These are phyloP conservation scores for Condylostoma magnum DNA, from an alignment of 169 alveolate species.

Conservation along the genomic window DNA sequence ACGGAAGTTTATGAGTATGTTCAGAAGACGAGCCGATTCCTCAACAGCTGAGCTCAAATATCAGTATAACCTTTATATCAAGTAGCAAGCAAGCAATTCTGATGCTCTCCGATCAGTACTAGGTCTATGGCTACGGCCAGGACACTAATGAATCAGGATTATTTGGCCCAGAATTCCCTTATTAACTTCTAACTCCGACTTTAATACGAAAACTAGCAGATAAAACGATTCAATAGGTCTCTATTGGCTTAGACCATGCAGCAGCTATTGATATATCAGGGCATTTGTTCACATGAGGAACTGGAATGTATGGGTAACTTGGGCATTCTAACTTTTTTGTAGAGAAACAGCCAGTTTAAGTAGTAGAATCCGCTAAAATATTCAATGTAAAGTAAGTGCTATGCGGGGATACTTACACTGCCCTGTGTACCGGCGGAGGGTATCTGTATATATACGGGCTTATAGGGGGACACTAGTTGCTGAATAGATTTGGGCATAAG, in stretches of 20 bases:
- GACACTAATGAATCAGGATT: no score
- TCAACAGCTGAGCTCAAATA: no score
- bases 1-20: no score
- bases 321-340: constrained; percentile 3
- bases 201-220: no score
- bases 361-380: constrained; percentile 11
- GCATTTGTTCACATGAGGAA: constrained; percentile 44
- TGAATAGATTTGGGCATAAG: background rate
- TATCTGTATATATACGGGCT: constrained; percentile 17
- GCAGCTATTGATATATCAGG: constrained; percentile 30
- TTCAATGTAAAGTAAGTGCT: constrained; percentile 1
- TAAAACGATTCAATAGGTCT: no score
- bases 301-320: constrained; percentile 32
- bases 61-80: no score
- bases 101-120: no score
- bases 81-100: no score
- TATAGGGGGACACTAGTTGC: background rate
- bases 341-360: constrained; percentile 4
- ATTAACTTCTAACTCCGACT: no score
- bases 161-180: no score
- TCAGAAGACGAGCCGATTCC: no score
- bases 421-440: constrained; percentile 19
- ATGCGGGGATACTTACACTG: background rate
- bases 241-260: constrained; percentile 39
- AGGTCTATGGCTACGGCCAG: no score